Base-by-base conservation (phyloP, 495 filamentous ascomycete species). In the Penicillium coffeae region DNA sequence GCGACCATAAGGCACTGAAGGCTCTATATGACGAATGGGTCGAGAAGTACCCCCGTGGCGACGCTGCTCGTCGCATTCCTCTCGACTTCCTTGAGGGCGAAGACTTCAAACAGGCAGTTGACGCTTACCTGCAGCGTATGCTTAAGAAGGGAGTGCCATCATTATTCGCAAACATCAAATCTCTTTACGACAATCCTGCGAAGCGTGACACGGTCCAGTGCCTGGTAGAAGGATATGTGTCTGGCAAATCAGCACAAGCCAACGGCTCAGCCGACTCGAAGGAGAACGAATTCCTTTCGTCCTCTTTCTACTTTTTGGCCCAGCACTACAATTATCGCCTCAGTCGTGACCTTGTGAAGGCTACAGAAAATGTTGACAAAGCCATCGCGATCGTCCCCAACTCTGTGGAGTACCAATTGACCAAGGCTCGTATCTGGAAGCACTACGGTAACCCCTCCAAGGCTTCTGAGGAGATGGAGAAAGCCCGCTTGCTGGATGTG, bases 61-160 rank as follows among this genome's bases (percentile, higher is more conserved):
- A 97, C 71, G 90, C 91, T 38, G 81, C 93, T 18, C 79, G 84
- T 53, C 81, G 93, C 47, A 80, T 96, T 62, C 94, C 93, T 2
- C 68, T 99, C 16, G 87, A 96, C 60, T 96, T 96, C 64, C 66
- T 97, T 33, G 78, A 86, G 62, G 94, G 88, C 2, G 85, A 91
- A 18, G 80, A 86, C 7, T 99, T 97, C 69, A 81, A 78, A 55
- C 66, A 83, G 57, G 84, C 88, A 15, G 90, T 85, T 15, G 87
- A 92, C 63, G 63, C 69, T 8, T 99, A 99, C 59, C 65, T 99
- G 46, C 75, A 84, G 52, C 79, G 86, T 3, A 90, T 95, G 88
- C 76, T 99, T 21, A 83, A 86, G 60, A 97, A 92, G 68, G 94
- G 94, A n/a, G 88, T 97, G 14, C 92, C 94, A 6, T 97, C 93